A percentile compares a stretch with the other conserved stretches of the same genome.
Conservation (phyloP, 805 yeast genomes). For the Candida nitratophila region DNA sequence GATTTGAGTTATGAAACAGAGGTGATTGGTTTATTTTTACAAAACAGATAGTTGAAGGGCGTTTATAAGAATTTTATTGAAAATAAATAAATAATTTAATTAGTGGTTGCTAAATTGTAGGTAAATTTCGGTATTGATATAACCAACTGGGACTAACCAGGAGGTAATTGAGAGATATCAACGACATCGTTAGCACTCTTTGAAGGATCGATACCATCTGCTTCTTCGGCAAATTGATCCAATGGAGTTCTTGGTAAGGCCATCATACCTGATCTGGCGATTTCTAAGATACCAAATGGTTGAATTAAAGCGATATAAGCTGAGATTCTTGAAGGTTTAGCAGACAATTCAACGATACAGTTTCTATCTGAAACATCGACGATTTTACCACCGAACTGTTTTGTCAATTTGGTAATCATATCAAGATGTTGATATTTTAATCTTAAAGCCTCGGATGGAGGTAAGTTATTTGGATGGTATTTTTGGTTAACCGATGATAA, state of each 20-base stretch:
- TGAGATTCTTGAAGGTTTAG: slow-evolving; percentile 85
- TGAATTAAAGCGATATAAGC: slow-evolving; percentile 83
- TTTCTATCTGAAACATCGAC: slow-evolving; percentile 91
- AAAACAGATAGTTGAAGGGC: too few relatives aligned
- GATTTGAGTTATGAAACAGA: too few relatives aligned
- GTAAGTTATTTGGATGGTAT: slow-evolving; percentile 84
- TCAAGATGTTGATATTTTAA: slow-evolving; percentile 86
- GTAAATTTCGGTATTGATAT: too few relatives aligned
- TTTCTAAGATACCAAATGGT: slow-evolving; percentile 94
- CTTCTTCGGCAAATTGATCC: slow-evolving; percentile 38
- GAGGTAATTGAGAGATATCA: slow-evolving; percentile 88
- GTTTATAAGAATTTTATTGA: not conserved
- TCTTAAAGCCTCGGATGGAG: slow-evolving; percentile 88
- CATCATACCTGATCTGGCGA: slow-evolving; percentile 98
- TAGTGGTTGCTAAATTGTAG: too few relatives aligned
- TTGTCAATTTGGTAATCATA: slow-evolving; percentile 72
- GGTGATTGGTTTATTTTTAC: not conserved
- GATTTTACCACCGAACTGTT: slow-evolving; percentile 87
- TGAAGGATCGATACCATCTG: slow-evolving; percentile 42
- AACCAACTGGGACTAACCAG: slow-evolving; percentile 84
- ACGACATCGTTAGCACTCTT: slow-evolving; percentile 64
- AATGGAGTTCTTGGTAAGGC: slow-evolving; percentile 95
- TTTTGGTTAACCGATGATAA: slow-evolving; percentile 34
- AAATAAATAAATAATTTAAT: not conserved
- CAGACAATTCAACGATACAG: slow-evolving; percentile 89